phyloP scores from a whole-genome alignment of 495 filamentous ascomycete species.

The Xylaria nigripes region DNA sequence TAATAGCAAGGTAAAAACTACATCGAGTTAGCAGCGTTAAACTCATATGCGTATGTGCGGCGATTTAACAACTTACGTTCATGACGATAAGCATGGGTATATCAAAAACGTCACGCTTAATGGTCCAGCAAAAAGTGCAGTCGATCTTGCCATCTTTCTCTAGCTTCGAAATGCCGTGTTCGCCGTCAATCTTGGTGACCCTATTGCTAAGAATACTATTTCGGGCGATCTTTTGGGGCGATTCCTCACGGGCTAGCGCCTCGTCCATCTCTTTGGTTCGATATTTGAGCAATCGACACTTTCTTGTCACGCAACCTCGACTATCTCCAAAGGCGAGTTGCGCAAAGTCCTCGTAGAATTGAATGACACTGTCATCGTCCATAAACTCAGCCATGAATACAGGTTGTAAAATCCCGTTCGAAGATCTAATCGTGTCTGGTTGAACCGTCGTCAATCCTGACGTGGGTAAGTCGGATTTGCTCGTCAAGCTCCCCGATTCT shows the following conservation, averaged over 20 bases:
- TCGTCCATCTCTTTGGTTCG: conserved; percentile 58
- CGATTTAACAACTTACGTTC: conserved; percentile 61
- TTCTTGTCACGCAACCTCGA: conserved; percentile 69
- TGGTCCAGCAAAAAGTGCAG: conserved; percentile 92
- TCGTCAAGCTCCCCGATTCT: conserved; percentile 26
- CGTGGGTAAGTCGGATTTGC: conserved; percentile 36
- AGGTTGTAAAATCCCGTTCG: conserved; percentile 43
- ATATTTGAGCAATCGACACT: conserved; percentile 86
- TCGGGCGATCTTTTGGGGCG: conserved; percentile 34
- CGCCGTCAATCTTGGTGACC: conserved; percentile 58
- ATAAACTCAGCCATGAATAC: conserved; percentile 88
- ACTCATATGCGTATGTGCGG: background rate
- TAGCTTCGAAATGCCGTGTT: conserved; percentile 67
- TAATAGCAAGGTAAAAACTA: conserved; percentile 48
- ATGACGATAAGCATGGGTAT: conserved; percentile 98
- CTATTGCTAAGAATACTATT: conserved; percentile 44
- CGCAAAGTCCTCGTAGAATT: conserved; percentile 95
- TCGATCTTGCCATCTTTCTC: conserved; percentile 87
- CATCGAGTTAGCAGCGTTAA: conserved; percentile 14
- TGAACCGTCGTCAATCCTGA: conserved; percentile 37
- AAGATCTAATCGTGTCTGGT: conserved; percentile 24
- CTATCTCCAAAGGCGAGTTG: conserved; percentile 84
- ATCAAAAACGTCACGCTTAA: conserved; percentile 94
- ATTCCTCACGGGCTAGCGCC: conserved; percentile 21
- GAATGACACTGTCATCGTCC: conserved; percentile 85